Conservation (phyloP, 2,329 filamentous ascomycete genomes). For the Coniochaeta sp. region DNA sequence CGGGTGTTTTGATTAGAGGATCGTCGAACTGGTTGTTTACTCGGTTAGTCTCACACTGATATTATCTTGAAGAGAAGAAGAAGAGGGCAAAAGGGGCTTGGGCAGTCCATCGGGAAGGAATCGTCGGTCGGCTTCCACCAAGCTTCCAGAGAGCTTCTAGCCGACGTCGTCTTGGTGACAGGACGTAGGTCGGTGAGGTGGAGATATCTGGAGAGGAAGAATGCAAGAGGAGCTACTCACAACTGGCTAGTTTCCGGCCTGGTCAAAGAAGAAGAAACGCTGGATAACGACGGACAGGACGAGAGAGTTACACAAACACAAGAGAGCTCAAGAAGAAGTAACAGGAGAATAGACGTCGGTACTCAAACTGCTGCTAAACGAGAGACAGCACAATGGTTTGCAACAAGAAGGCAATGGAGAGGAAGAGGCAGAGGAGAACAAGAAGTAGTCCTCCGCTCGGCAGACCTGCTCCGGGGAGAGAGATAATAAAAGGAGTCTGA, state of each 20-base stretch:
- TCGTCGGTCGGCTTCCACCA: neutral
- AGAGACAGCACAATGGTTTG: neutral
- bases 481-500: slow-evolving; percentile 3
- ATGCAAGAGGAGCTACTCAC: neutral
- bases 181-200: neutral
- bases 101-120: neutral
- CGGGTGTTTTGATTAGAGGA: no score
- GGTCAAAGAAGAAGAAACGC: neutral
- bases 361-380: slow-evolving; percentile 1
- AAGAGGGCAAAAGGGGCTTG: neutral
- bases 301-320: neutral
- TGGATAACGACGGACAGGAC: neutral
- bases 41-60: neutral
- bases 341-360: neutral
- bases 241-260: neutral
- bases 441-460: neutral
- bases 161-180: neutral
- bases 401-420: neutral
- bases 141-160: neutral
- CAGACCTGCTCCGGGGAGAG: neutral
- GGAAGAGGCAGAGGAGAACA: no score
- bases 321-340: neutral
- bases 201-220: neutral
- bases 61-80: neutral
- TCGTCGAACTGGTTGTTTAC: neutral